Evolutionary conservation across 2,329 filamentous ascomycete genomes (phyloP).

Genomic region (Xylariales sp.): DNA sequence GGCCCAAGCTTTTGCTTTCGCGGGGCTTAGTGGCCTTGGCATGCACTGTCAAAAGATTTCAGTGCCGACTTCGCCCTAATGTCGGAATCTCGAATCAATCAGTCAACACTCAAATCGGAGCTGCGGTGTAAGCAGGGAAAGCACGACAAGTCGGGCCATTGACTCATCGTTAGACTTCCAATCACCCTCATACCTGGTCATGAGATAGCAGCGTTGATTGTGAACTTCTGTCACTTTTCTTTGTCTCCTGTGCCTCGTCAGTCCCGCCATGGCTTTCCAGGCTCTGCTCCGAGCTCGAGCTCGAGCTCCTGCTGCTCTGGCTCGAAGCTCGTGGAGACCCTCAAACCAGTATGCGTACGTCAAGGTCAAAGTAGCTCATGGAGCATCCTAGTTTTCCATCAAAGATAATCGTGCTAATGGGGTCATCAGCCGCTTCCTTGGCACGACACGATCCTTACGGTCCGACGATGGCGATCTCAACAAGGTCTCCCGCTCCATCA

Average conservation of each 20-base stretch:
- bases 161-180: background rate
- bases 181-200: background rate
- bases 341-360: constrained; percentile 25
- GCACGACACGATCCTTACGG: constrained; percentile 43
- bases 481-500: constrained; percentile 78
- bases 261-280: constrained; percentile 22
- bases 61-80: constrained; percentile 9
- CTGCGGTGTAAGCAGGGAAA: background rate
- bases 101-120: background rate
- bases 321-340: constrained; percentile 18
- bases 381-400: background rate
- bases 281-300: constrained; percentile 26
- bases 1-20: constrained; percentile 1
- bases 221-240: background rate
- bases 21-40: constrained; percentile 4
- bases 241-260: constrained; percentile 1
- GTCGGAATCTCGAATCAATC: constrained; percentile 3
- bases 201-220: background rate
- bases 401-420: background rate
- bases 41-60: background rate
- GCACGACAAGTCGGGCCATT: background rate
- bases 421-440: constrained; percentile 44
- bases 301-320: constrained; percentile 24
- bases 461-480: constrained; percentile 62
- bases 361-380: no score